Base-by-base conservation (phyloP, 192 early-diverging fungal species). In the Phlyctochytrium bullatum region DNA sequence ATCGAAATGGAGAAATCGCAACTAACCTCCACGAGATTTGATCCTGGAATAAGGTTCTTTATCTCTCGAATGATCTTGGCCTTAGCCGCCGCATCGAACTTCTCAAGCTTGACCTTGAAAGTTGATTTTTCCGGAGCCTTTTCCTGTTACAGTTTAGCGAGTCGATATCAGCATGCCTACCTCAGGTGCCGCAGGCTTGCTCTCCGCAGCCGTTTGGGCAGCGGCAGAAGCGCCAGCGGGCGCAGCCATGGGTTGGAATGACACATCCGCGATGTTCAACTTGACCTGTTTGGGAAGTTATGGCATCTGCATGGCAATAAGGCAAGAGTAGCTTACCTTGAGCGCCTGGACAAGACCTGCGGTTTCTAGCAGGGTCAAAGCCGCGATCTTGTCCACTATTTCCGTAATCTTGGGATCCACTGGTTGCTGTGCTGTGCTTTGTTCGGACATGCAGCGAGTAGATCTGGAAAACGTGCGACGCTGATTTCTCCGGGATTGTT, bases 41-140 rank as follows among this genome's bases (percentile, higher is more conserved):
- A 90, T 60, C 93, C 93, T 24, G 94, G 93, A 3, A 94, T 76
- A 65, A 98, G 73, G 74, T 86, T 90, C 87, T 97, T 97, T 67
- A 98, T 93, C 81, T 98, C 97, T 76, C 92, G 89, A 69, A 98
- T 98, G 53, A 98, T 87, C 86, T 98, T 98, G 68, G 97, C 94
- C 81, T 98, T 98, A 63, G 91, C 78, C 27, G 90, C 88, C 27
- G 94, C 89, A 69, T 97, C 93, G 64, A 96, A 90, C 88, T 93
- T 94, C 65, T 94, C 93, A 33, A 98, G 86, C 83, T 90, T 98
- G 66, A 98, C 91, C 73, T 86, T 93, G 85, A 98, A 97, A 64
- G 90, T 88, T 25, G 93, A 92, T 88, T 96, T 94, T 66, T 94
- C 97, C 0, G 76, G 88, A 28, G 91, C 82, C 82, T 96, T 95